These are phyloP conservation scores for Fusarium chlamydosporum DNA, from an alignment of 2,329 filamentous ascomycete species.

Conservation along the genomic window DNA sequence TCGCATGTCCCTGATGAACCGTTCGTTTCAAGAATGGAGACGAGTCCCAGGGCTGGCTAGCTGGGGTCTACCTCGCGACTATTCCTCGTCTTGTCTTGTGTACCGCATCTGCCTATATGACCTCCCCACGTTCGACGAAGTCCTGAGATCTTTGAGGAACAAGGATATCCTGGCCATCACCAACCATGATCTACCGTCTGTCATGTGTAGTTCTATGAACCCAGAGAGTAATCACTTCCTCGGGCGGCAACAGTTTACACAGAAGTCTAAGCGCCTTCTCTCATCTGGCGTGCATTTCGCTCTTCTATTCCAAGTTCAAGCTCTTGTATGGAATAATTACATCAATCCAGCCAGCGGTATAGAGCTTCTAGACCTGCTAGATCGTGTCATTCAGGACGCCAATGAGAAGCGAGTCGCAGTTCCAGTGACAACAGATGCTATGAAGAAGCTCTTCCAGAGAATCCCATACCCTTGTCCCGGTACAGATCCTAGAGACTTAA, in stretches of 20 bases:
- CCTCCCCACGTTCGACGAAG: neutral
- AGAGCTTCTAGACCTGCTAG: constrained; percentile 62
- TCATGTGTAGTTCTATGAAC: constrained; percentile 42
- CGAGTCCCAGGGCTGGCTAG: constrained; percentile 52
- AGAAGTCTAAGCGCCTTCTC: constrained; percentile 49
- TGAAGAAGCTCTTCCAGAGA: constrained; percentile 66
- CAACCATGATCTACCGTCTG: constrained; percentile 43
- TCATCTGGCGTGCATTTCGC: constrained; percentile 59
- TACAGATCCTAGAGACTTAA: constrained; percentile 59
- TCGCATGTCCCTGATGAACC: neutral
- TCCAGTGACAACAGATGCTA: constrained; percentile 66
- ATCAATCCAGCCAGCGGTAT: constrained; percentile 69
- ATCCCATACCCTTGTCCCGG: constrained; percentile 70
- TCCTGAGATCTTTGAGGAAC: constrained; percentile 42
- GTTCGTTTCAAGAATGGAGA: constrained; percentile 41
- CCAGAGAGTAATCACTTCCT: constrained; percentile 14
- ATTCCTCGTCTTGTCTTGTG: constrained; percentile 59
- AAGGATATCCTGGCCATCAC: constrained; percentile 48
- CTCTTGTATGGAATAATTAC: constrained; percentile 73
- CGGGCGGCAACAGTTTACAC: constrained; percentile 44
- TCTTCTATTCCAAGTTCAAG: constrained; percentile 73
- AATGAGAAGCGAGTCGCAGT: constrained; percentile 46
- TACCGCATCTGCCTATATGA: constrained; percentile 56
- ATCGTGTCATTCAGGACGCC: constrained; percentile 48
- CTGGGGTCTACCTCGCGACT: constrained; percentile 24